phyloP scores from a whole-genome alignment of 2,329 filamentous ascomycete genomes.

The Ascochyta koolunga region DNA sequence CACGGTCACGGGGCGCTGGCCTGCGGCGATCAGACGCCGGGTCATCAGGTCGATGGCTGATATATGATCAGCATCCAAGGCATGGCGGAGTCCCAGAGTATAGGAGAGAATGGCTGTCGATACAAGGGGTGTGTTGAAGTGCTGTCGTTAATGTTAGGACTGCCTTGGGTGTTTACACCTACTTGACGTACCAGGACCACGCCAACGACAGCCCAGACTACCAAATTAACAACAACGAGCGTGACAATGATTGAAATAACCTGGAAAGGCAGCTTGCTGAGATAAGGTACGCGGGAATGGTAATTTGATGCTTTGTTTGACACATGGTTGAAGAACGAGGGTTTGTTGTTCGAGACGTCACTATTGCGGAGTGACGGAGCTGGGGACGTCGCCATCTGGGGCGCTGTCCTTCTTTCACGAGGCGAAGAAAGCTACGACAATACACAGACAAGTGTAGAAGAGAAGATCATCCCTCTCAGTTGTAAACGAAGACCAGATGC shows the following conservation, averaged over 20 bases:
- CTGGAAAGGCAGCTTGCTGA: conserved; percentile 62
- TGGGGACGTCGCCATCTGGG: not conserved
- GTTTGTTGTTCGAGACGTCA: conserved; percentile 2
- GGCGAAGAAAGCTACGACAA: not conserved
- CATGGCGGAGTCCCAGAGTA: conserved; percentile 87
- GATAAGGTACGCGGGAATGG: conserved; percentile 60
- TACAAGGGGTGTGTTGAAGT: conserved; percentile 63
- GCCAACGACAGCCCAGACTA: conserved; percentile 64
- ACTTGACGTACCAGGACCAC: conserved; percentile 59
- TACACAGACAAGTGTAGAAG: not conserved
- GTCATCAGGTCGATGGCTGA: conserved; percentile 95
- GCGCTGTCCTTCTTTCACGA: too few relatives aligned
- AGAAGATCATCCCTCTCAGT: not conserved
- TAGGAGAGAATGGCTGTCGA: conserved; percentile 85
- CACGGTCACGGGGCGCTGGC: conserved; percentile 85
- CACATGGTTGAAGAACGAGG: conserved; percentile 29
- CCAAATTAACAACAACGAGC: conserved; percentile 59
- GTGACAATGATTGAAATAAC: conserved; percentile 63
- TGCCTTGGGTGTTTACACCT: not conserved
- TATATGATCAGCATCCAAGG: conserved; percentile 96
- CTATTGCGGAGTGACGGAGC: not conserved
- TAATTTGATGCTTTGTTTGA: conserved; percentile 51
- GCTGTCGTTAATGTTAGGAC: conserved; percentile 20
- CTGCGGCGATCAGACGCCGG: conserved; percentile 81
- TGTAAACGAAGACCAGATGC: not conserved